These are phyloP conservation scores for Plasmodium falciparum DNA, from an alignment of 169 alveolate genomes.

Conservation along the genomic window DNA sequence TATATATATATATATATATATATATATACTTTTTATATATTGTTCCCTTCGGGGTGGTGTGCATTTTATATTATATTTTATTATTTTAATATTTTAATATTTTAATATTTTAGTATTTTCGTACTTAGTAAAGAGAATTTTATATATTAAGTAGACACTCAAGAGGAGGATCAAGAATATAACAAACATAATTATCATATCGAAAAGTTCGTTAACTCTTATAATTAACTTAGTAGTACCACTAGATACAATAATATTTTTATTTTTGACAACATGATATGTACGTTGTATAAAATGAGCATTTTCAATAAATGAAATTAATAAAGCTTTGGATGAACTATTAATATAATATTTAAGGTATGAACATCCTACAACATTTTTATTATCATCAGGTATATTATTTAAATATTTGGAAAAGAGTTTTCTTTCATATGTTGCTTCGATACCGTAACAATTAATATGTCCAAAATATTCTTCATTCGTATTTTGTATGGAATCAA, in stretches of 20 bases:
- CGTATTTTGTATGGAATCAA: conserved; percentile 18
- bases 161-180: conserved; percentile 10
- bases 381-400: not conserved
- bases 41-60: too few relatives aligned
- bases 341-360: conserved; percentile 37
- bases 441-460: conserved; percentile 32
- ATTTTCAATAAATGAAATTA: conserved; percentile 44
- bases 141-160: conserved; percentile 1
- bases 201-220: conserved; percentile 27
- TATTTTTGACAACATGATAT: conserved; percentile 33
- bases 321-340: not conserved
- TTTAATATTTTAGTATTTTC: not conserved
- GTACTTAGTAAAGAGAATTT: conserved; percentile 14
- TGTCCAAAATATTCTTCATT: conserved; percentile 32
- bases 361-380: conserved; percentile 33
- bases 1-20: too few relatives aligned
- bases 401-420: conserved; percentile 22
- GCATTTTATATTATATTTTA: too few relatives aligned
- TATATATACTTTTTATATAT: too few relatives aligned
- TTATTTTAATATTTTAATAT: too few relatives aligned
- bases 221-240: conserved; percentile 22
- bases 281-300: conserved; percentile 34
- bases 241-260: conserved; percentile 22
- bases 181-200: conserved; percentile 13
- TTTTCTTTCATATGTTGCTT: conserved; percentile 18